Base-by-base conservation (phyloP, 495 filamentous ascomycete species). In the Lophiotrema nucula region DNA sequence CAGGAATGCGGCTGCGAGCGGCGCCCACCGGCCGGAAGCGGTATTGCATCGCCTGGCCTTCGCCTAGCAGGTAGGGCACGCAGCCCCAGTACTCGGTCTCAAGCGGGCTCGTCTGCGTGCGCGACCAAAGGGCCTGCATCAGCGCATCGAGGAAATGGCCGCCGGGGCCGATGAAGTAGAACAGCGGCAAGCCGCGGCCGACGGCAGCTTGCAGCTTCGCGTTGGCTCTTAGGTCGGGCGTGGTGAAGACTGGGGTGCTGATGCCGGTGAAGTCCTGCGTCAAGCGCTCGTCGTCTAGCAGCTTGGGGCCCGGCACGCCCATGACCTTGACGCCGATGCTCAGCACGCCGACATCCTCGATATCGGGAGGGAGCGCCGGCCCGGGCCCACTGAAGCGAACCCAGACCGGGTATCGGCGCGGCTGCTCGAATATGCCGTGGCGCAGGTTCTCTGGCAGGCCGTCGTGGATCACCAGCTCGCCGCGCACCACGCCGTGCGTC, bases 201-300 rank as follows among this genome's bases (percentile, higher is more conserved):
- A 52, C 48, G 48, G 48, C 48, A 52, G 48, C 48, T 41, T 52
- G 48, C 48, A 52, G 48, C 48, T 52, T 52, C 48, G 48, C 48
- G 48, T 52, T 52, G 33, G 48, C 48, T 8, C 4, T 41, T 15
- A 52, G 48, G 48, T 52, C 48, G 33, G 48, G 48, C 48, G 48
- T 52, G 48, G 48, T 52, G 48, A 52, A 52, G 48, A 41, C 33
- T 38, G 48, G 48, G 19, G 48, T 52, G 48, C 13, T 52, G 48
- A 52, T 52, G 48, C 31, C 48, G 48, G 48, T 52, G 33, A 52
- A 52, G 48, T 52, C 48, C 48, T 52, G 48, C 13, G 48, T 52
- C 11, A 52, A 52, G 33, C 33, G 48, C 48, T 52, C 48, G 48
- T 52, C 48, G 31, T 41, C 31, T 33, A 52, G 48, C 33, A 52